phyloP scores from a whole-genome alignment of 192 early-diverging fungal species.

The Mortierella alpina region DNA sequence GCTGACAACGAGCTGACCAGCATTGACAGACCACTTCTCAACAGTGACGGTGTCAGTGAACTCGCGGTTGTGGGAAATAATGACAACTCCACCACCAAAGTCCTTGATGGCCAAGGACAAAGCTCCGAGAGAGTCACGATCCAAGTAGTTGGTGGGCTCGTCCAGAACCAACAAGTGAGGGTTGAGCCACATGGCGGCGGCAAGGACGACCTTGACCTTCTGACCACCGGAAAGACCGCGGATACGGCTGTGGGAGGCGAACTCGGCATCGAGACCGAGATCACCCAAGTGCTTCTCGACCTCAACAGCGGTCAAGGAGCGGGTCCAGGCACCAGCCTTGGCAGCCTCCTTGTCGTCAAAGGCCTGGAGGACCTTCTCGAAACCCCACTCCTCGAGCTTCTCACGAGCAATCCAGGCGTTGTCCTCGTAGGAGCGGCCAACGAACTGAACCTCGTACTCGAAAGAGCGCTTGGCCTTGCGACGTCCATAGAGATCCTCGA shows the following conservation, averaged over 20 bases:
- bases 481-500: conserved; percentile 70
- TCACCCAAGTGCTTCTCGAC: conserved; percentile 81
- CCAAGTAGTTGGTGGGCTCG: conserved; percentile 85
- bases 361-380: conserved; percentile 78
- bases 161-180: conserved; percentile 94
- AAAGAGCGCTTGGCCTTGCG: conserved; percentile 75
- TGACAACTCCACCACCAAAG: conserved; percentile 85
- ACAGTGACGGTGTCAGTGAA: conserved; percentile 78
- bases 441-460: conserved; percentile 78
- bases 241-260: conserved; percentile 79
- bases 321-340: conserved; percentile 75
- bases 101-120: conserved; percentile 80
- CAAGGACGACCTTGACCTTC: conserved; percentile 90
- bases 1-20: conserved; percentile 62
- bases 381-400: conserved; percentile 78
- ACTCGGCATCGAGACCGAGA: conserved; percentile 81
- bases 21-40: conserved; percentile 81
- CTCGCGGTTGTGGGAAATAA: conserved; percentile 87
- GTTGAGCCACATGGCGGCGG: conserved; percentile 87
- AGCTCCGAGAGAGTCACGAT: conserved; percentile 72
- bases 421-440: conserved; percentile 78
- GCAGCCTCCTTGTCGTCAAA: conserved; percentile 70
- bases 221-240: conserved; percentile 81
- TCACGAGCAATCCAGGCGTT: conserved; percentile 78
- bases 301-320: conserved; percentile 76